phyloP scores from a whole-genome alignment of 2,329 filamentous ascomycete genomes.

The Aureobasidium vineae region DNA sequence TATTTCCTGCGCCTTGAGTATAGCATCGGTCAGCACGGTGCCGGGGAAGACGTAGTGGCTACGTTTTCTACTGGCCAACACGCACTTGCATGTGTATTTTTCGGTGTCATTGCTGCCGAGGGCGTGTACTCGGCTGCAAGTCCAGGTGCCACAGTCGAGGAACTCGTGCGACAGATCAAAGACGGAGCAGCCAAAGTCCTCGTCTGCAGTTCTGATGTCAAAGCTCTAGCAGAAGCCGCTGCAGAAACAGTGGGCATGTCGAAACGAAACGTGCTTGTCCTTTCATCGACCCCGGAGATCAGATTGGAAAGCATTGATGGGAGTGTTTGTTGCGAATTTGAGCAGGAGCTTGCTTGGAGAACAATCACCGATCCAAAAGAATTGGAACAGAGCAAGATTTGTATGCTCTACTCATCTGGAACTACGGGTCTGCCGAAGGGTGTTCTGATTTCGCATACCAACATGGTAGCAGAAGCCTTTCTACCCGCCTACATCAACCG shows the following conservation, averaged over 20 bases:
- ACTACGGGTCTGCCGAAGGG: conserved; percentile 51
- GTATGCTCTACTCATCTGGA: conserved; percentile 49
- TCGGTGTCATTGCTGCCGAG: conserved; percentile 57
- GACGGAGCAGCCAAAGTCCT: conserved; percentile 46
- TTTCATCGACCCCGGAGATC: background rate
- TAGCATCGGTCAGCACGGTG: conserved; percentile 52
- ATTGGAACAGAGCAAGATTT: conserved; percentile 48
- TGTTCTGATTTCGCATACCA: conserved; percentile 35
- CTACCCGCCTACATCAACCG: conserved; percentile 11
- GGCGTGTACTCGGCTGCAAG: conserved; percentile 59
- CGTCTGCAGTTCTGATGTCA: conserved; percentile 51
- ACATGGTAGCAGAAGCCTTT: conserved; percentile 32
- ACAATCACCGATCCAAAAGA: conserved; percentile 52
- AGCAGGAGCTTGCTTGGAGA: conserved; percentile 52
- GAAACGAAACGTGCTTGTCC: conserved; percentile 50
- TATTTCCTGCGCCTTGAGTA: conserved; percentile 56
- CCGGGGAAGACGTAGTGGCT: conserved; percentile 55
- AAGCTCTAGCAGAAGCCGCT: conserved; percentile 48
- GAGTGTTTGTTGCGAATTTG: conserved; percentile 30
- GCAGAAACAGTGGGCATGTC: conserved; percentile 53
- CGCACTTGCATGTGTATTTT: conserved; percentile 55
- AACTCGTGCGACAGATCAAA: conserved; percentile 52
- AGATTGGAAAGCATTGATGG: background rate
- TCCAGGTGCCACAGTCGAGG: conserved; percentile 50
- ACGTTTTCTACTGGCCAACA: conserved; percentile 58